phyloP scores from a whole-genome alignment of 2,329 filamentous ascomycete species.

The Karstenula rhodostoma region DNA sequence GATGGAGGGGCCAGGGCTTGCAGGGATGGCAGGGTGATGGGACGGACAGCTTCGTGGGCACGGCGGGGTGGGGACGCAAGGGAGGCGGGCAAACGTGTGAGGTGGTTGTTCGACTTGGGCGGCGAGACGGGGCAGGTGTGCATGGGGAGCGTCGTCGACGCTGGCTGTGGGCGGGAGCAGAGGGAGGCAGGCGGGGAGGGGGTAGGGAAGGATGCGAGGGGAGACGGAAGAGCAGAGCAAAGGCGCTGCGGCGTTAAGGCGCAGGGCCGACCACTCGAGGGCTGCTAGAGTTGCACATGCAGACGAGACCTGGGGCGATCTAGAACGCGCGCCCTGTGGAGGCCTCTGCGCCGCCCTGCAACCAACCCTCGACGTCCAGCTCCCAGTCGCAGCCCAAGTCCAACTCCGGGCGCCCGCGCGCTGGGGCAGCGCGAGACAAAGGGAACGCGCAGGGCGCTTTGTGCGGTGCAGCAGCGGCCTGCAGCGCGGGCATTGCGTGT shows the following conservation, averaged over 20 bases:
- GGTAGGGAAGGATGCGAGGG: constrained; percentile 39
- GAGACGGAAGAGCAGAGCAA: constrained; percentile 6
- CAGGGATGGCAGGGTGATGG: constrained; percentile 1
- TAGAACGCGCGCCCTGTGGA: constrained; percentile 41
- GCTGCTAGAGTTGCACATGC: constrained; percentile 26
- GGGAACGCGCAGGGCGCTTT: neutral
- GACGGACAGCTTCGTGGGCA: neutral
- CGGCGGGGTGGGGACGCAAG: neutral
- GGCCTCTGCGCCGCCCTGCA: constrained; percentile 31
- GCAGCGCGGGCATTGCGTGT: neutral
- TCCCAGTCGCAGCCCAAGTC: too few relatives aligned
- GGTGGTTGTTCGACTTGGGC: constrained; percentile 24
- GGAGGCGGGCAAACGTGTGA: neutral
- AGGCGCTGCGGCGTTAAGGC: constrained; percentile 36
- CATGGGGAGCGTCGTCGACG: constrained; percentile 12
- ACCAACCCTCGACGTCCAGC: too few relatives aligned
- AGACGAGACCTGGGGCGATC: constrained; percentile 38
- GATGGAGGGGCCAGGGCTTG: neutral
- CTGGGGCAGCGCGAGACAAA: neutral
- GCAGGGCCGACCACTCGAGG: constrained; percentile 25
- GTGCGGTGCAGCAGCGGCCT: neutral
- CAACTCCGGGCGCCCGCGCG: constrained; percentile 9
- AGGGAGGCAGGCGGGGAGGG: constrained; percentile 29
- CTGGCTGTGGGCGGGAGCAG: constrained; percentile 18
- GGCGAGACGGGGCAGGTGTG: constrained; percentile 23